Evolutionary conservation across 345 rosid species (phyloP).

Genomic region (Erodium maritimum): DNA sequence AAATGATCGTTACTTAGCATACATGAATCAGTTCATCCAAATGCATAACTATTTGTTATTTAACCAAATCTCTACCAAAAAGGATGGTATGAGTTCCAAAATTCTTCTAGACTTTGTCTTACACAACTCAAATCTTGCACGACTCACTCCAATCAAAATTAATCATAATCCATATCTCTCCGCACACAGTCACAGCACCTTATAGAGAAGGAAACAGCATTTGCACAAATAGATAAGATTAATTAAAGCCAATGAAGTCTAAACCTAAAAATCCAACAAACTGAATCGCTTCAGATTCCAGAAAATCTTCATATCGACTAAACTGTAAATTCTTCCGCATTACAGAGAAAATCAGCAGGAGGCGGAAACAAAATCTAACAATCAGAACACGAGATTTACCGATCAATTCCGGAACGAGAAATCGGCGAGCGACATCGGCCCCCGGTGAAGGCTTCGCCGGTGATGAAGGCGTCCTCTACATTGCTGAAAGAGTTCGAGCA

Average conservation of each 20-base stretch:
- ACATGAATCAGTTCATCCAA: background rate
- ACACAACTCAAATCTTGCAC: background rate
- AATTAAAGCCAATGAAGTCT: background rate
- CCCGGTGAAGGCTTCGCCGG: constrained; percentile 50
- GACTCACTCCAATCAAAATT: background rate
- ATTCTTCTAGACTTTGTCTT: background rate
- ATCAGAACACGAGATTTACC: constrained; percentile 21
- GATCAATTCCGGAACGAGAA: constrained; percentile 64
- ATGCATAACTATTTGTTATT: background rate
- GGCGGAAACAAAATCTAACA: background rate
- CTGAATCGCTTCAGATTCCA: background rate
- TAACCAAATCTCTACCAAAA: background rate
- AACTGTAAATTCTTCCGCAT: background rate
- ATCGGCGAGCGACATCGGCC: constrained; percentile 46
- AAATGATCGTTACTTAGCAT: background rate
- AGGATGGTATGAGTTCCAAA: too few species aligned
- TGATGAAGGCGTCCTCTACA: constrained; percentile 45
- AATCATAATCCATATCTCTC: too few species aligned
- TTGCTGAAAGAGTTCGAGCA: constrained; percentile 55
- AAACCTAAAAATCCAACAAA: background rate
- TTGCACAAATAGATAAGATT: too few species aligned
- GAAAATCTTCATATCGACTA: too few species aligned
- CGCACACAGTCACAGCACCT: too few species aligned
- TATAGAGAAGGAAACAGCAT: too few species aligned
- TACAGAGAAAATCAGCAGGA: background rate